phyloP scores from a whole-genome alignment of 1,139 yeast species.

The Suhomyces chickasaworum region DNA sequence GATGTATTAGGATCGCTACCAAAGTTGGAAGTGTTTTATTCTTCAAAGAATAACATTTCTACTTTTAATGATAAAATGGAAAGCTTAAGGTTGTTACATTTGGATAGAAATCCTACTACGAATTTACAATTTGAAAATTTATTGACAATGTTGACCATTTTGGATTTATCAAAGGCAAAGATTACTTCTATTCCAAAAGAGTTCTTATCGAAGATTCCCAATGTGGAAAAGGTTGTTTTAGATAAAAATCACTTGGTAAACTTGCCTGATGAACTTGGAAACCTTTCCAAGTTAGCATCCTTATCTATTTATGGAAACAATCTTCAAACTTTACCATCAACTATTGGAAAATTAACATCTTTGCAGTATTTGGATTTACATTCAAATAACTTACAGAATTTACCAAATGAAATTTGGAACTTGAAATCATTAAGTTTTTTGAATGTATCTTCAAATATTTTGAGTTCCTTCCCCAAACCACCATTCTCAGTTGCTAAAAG shows the following conservation, averaged over 20 bases:
- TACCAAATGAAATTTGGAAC: slow-evolving; percentile 73
- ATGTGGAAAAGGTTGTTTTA: slow-evolving; percentile 71
- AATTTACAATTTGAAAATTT: slow-evolving; percentile 62
- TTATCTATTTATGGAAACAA: slow-evolving; percentile 77
- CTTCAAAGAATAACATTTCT: slow-evolving; percentile 78
- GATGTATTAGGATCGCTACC: slow-evolving; percentile 66
- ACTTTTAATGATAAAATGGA: slow-evolving; percentile 65
- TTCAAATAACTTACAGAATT: slow-evolving; percentile 72
- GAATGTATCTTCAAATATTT: slow-evolving; percentile 80
- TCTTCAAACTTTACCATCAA: slow-evolving; percentile 69
- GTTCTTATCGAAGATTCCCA: slow-evolving; percentile 62
- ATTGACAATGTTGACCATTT: slow-evolving; percentile 63
- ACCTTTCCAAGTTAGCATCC: slow-evolving; percentile 58
- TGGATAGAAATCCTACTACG: slow-evolving; percentile 76
- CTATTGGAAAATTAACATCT: slow-evolving; percentile 60
- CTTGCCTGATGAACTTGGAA: slow-evolving; percentile 70
- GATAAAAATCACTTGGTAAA: slow-evolving; percentile 83
- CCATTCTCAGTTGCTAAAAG: slow-evolving; percentile 41
- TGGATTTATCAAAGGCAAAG: slow-evolving; percentile 82
- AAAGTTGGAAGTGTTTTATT: slow-evolving; percentile 68
- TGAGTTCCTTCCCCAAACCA: slow-evolving; percentile 66
- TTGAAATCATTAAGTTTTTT: slow-evolving; percentile 58
- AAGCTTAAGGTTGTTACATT: slow-evolving; percentile 52
- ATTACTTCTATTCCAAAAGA: slow-evolving; percentile 70
- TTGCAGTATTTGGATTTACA: slow-evolving; percentile 79